phyloP scores from a whole-genome alignment of 352 stramenopile genomes.

The Phytophthora megakarya region DNA sequence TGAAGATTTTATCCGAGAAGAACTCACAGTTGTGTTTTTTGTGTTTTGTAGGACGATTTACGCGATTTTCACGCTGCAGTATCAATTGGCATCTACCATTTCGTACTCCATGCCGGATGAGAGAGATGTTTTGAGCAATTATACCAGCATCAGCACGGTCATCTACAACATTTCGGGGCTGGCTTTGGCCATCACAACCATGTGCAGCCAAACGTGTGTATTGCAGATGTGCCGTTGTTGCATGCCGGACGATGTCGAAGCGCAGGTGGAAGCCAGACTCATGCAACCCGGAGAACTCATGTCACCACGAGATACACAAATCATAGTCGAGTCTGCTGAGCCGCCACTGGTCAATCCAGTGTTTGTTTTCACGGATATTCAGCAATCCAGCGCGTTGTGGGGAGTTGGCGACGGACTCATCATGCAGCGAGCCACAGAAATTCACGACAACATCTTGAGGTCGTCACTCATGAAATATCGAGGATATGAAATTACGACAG shows the following conservation, averaged over 20 bases:
- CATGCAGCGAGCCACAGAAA: conserved; percentile 51
- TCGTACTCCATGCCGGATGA: conserved; percentile 36
- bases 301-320: conserved; percentile 31
- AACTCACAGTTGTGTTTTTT: conserved; percentile 4
- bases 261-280: conserved; percentile 37
- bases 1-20: not conserved
- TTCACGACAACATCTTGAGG: conserved; percentile 62
- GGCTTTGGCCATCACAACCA: conserved; percentile 43
- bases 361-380: conserved; percentile 72
- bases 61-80: conserved; percentile 57
- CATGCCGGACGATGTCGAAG: conserved; percentile 44
- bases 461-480: conserved; percentile 45
- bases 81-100: conserved; percentile 49
- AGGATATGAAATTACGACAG: conserved; percentile 65
- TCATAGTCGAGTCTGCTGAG: conserved; percentile 36
- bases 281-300: conserved; percentile 38
- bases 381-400: conserved; percentile 62
- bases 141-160: conserved; percentile 41
- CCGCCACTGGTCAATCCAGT: conserved; percentile 47
- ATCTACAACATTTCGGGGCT: conserved; percentile 46
- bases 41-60: conserved; percentile 41
- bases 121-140: conserved; percentile 26
- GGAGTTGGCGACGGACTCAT: conserved; percentile 39
- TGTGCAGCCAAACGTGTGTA: conserved; percentile 48
- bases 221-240: conserved; percentile 39